A percentile compares a stretch with the other conserved stretches of the same genome.
Conservation (phyloP, 257 asterid species). For the Cinchona pubescens region DNA sequence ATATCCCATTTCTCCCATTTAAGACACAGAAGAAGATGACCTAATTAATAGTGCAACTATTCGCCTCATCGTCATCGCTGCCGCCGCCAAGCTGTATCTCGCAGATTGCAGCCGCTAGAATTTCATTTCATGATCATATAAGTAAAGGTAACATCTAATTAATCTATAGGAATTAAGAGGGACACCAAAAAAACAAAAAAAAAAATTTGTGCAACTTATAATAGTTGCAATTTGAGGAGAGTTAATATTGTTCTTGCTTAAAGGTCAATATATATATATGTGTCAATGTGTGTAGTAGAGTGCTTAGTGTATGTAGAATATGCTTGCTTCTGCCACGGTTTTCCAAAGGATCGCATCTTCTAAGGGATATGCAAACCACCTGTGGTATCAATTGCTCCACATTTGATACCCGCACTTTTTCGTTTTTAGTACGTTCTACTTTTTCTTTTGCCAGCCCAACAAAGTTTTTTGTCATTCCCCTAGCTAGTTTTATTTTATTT, state of each 20-base stretch:
- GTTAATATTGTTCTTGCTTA: not conserved
- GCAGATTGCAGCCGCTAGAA: not conserved
- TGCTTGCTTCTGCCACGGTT: slow-evolving; percentile 22
- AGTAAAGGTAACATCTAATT: not conserved
- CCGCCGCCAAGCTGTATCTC: too few relatives aligned
- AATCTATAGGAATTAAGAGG: not conserved
- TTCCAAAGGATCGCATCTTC: slow-evolving; percentile 39
- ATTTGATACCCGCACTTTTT: slow-evolving; percentile 31
- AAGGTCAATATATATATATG: not conserved
- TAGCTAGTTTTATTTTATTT: too few relatives aligned
- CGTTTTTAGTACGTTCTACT: not conserved
- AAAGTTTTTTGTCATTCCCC: not conserved
- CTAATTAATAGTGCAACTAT: not conserved
- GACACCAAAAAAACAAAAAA: not conserved
- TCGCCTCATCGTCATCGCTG: not conserved
- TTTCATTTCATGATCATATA: not conserved
- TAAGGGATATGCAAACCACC: slow-evolving; percentile 51
- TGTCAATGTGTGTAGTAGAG: not conserved
- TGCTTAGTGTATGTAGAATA: slow-evolving; percentile 19
- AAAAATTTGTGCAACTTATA: not conserved
- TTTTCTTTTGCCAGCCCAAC: slow-evolving; percentile 5
- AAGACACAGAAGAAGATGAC: not conserved
- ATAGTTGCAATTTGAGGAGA: not conserved
- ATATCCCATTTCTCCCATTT: slow-evolving; percentile 8
- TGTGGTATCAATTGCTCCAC: slow-evolving; percentile 42